phyloP scores from a whole-genome alignment of 2,329 filamentous ascomycete species.

The Capronia americana region DNA sequence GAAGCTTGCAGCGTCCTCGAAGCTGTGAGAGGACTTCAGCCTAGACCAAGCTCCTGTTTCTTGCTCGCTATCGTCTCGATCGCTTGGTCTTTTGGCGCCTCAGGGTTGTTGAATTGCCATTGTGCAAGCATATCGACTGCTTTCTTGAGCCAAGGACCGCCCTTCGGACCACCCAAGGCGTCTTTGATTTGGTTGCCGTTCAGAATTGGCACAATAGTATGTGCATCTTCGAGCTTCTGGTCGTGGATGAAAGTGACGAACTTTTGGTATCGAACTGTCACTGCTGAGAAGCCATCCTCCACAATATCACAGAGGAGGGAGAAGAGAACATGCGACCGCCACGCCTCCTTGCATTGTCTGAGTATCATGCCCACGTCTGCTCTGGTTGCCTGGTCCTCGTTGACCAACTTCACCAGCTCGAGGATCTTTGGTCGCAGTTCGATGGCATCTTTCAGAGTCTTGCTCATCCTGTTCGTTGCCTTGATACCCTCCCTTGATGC shows the following conservation, averaged over 20 bases:
- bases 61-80: constrained; percentile 60
- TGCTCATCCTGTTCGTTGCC: constrained; percentile 40
- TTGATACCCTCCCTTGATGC: constrained; percentile 41
- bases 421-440: constrained; percentile 33
- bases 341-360: constrained; percentile 37
- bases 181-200: constrained; percentile 77
- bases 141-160: constrained; percentile 82
- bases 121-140: constrained; percentile 80
- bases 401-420: constrained; percentile 22
- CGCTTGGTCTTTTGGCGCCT: constrained; percentile 34
- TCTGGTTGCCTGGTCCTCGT: constrained; percentile 31
- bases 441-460: constrained; percentile 39
- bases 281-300: constrained; percentile 24
- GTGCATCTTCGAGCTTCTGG: constrained; percentile 59
- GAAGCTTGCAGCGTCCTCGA: constrained; percentile 31
- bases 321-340: constrained; percentile 37
- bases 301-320: constrained; percentile 35
- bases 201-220: constrained; percentile 63
- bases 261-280: constrained; percentile 52
- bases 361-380: constrained; percentile 39
- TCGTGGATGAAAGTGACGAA: constrained; percentile 61
- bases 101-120: constrained; percentile 82
- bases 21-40: constrained; percentile 33
- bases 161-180: constrained; percentile 68
- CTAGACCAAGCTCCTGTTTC: constrained; percentile 58